phyloP scores from a whole-genome alignment of 208 protist genomes.

The Eutreptiella sp. region DNA sequence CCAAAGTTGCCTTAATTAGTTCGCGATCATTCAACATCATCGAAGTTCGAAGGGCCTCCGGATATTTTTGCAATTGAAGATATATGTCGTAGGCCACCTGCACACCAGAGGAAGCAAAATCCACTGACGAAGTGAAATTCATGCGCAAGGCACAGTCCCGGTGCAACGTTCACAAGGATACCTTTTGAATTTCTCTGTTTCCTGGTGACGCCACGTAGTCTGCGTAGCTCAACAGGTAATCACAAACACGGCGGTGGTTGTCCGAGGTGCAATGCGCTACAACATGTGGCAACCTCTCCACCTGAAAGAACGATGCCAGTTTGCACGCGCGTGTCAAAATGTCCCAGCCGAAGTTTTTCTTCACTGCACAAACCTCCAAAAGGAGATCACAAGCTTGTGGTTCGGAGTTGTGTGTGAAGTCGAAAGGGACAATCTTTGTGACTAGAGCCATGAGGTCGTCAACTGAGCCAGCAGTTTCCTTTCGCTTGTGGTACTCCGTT shows the following conservation, averaged over 20 bases:
- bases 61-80: slow-evolving; percentile 72
- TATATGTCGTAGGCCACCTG: slow-evolving; percentile 84
- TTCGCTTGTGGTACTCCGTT: slow-evolving; percentile 77
- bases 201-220: slow-evolving; percentile 90
- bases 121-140: too few species aligned
- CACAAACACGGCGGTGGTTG: slow-evolving; percentile 89
- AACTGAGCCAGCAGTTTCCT: slow-evolving; percentile 38
- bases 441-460: slow-evolving; percentile 75
- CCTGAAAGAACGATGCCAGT: too few species aligned
- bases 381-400: slow-evolving; percentile 97
- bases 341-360: background rate
- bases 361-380: too few species aligned
- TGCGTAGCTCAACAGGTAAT: slow-evolving; percentile 84
- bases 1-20: slow-evolving; percentile 66
- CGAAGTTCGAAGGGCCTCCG: slow-evolving; percentile 78
- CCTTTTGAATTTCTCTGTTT: slow-evolving; percentile 77
- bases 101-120: too few species aligned
- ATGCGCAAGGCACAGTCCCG: too few species aligned
- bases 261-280: slow-evolving; percentile 76
- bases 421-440: slow-evolving; percentile 87
- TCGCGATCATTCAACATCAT: slow-evolving; percentile 71
- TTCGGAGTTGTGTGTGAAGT: slow-evolving; percentile 91
- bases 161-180: too few species aligned
- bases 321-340: slow-evolving; percentile 23
- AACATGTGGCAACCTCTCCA: slow-evolving; percentile 80